Conservation (phyloP, 257 asterid genomes). For the Thymus mandschuricus region DNA sequence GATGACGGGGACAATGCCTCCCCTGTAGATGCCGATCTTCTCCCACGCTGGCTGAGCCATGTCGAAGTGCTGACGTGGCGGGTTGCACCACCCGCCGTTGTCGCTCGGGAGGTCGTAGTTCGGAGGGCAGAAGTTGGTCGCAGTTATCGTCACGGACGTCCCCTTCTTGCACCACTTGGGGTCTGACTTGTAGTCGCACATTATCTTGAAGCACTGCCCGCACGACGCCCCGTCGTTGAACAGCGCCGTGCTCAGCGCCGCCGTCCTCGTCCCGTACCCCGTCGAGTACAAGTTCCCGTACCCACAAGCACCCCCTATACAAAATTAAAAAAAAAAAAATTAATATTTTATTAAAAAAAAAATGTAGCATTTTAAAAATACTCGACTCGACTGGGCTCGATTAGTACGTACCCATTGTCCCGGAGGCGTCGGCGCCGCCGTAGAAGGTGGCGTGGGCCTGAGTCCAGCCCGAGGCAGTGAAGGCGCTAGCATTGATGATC, state of each 20-base stretch:
- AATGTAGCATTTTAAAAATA: too few species aligned
- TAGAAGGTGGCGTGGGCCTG: conserved; percentile 64
- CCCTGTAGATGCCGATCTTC: conserved; percentile 58
- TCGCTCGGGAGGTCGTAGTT: conserved; percentile 58
- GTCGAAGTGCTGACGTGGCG: conserved; percentile 68
- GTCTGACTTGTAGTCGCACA: conserved; percentile 54
- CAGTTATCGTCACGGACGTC: conserved; percentile 52
- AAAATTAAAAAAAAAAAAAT: background rate
- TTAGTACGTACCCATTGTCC: conserved; percentile 53
- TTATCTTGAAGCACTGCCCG: conserved; percentile 61
- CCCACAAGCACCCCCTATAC: conserved; percentile 65
- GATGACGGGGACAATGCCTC: conserved; percentile 64
- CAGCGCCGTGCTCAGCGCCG: conserved; percentile 61
- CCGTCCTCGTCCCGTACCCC: conserved; percentile 56
- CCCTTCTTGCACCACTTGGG: conserved; percentile 62
- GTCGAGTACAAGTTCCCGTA: conserved; percentile 52
- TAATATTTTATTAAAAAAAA: too few species aligned
- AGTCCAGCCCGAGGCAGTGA: conserved; percentile 51
- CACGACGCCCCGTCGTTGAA: conserved; percentile 64
- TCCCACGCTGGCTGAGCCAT: conserved; percentile 80
- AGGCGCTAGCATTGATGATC: conserved; percentile 33
- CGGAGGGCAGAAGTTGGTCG: conserved; percentile 70
- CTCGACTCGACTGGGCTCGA: background rate
- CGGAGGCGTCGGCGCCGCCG: conserved; percentile 65
- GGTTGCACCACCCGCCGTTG: conserved; percentile 79